Evolutionary conservation across 257 asterid species (phyloP).

Genomic region (Ocimum tenuiflorum): DNA sequence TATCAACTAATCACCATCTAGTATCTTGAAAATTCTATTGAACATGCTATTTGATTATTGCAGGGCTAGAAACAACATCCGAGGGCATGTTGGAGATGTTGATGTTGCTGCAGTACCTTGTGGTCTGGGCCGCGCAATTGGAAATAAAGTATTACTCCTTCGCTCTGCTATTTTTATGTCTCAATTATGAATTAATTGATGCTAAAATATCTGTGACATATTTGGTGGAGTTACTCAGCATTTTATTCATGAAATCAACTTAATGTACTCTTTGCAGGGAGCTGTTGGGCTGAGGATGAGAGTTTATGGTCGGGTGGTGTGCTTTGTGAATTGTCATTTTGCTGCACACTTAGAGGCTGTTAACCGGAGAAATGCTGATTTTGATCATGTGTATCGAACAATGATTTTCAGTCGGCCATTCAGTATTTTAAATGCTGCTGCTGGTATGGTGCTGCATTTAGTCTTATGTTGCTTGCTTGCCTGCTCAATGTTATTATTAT

Average conservation of each 20-base stretch:
- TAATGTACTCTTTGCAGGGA: conserved; percentile 55
- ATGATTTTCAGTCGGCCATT: conserved; percentile 85
- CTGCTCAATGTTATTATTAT: conserved; percentile 39
- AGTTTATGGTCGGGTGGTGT: conserved; percentile 63
- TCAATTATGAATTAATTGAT: neutral
- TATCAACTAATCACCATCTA: neutral
- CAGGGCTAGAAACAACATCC: conserved; percentile 70
- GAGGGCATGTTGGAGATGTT: conserved; percentile 72
- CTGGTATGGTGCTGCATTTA: conserved; percentile 59
- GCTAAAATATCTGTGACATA: neutral
- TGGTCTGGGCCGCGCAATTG: conserved; percentile 95
- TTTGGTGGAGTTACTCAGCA: neutral
- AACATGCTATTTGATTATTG: conserved; percentile 4
- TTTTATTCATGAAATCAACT: conserved; percentile 6
- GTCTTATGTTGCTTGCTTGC: conserved; percentile 44
- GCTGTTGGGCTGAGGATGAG: conserved; percentile 98
- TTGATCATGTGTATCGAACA: conserved; percentile 81
- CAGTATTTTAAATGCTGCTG: conserved; percentile 46
- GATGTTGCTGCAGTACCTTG: conserved; percentile 99
- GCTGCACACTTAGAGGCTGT: conserved; percentile 98
- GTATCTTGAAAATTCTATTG: neutral
- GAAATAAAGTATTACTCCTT: conserved; percentile 62
- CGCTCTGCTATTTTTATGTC: neutral
- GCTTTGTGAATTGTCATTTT: conserved; percentile 96
- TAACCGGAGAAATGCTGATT: conserved; percentile 86